Base-by-base conservation (phyloP, 2,329 filamentous ascomycete species). In the Coniosporium tulheliwenetii region DNA sequence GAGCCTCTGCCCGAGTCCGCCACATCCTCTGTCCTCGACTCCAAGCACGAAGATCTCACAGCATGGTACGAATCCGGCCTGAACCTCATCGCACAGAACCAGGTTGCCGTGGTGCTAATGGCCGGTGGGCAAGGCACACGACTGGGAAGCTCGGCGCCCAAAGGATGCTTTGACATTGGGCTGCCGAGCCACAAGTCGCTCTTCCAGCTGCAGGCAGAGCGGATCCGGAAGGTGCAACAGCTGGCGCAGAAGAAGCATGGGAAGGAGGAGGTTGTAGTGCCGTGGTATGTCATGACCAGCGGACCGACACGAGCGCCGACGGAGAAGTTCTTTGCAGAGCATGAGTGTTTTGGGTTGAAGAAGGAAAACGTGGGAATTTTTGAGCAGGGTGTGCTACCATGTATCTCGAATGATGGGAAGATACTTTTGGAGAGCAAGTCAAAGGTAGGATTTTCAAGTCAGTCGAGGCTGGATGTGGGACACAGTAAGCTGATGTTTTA, bases 251-350 rank as follows among this genome's bases (percentile, higher is more conserved):
- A 81, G 60, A 77, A 79, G 57, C 69, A 75, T 41, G 73, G 73
- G 43, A 71, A 71, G 49, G 57, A 54, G 38, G 68, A 67, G 41
- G 76, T 77, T 36, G 69, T 81, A 30, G 79, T 96, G 35, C 91
- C 91, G 10, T 98, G 91, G 91, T 98, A 98, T 65, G 85, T 98
- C 62, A 98, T 98, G 91, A 98, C 91, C 53, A 94, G 85, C 54
- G 91, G 91, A 4, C 91, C 91, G 37, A 98, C 91, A 7, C 77
- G 87, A 50, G 77, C 77, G 45, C 85, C 87, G 34, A 98, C 91
- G n/a, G 83, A 94, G 69, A 70, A 81, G 46, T 98, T 91, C 69
- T 96, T 98, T 63, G 67, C 82, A 59, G 72, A 93, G 62, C 73
- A 96, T 69, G 75, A 76, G 43, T 96, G 86, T 70, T 98, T 98